phyloP scores from a whole-genome alignment of 2,329 filamentous ascomycete species.

The Fusarium continuum region DNA sequence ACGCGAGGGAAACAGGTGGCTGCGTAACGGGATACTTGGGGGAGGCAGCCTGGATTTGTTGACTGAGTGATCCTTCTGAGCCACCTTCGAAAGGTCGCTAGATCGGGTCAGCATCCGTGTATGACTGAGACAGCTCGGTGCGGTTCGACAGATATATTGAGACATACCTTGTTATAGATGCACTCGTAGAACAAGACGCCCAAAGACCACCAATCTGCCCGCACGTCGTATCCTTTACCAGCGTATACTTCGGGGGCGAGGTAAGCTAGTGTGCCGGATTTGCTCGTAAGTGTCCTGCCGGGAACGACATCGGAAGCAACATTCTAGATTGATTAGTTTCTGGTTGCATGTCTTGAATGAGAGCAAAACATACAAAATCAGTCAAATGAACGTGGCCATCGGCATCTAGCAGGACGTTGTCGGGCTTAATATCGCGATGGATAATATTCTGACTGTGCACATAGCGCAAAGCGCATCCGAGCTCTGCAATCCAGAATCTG shows the following conservation, averaged over 20 bases:
- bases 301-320: conserved; percentile 93
- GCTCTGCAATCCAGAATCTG: conserved; percentile 94
- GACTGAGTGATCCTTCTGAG: conserved; percentile 81
- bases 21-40: conserved; percentile 93
- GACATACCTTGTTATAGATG: conserved; percentile 93
- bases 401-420: conserved; percentile 87
- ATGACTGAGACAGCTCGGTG: not conserved
- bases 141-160: conserved; percentile 44
- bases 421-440: conserved; percentile 90
- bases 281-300: conserved; percentile 86
- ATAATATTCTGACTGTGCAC: conserved; percentile 88
- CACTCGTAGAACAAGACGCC: conserved; percentile 99
- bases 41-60: conserved; percentile 80
- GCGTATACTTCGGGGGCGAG: conserved; percentile 95
- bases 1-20: conserved; percentile 87
- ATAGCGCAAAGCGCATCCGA: conserved; percentile 90
- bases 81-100: conserved; percentile 93
- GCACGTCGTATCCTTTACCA: conserved; percentile 86
- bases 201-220: conserved; percentile 98
- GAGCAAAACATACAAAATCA: conserved; percentile 78
- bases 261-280: conserved; percentile 95
- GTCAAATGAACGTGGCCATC: conserved; percentile 97
- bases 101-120: conserved; percentile 16
- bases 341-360: not conserved
- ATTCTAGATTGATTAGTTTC: conserved; percentile 68